These are phyloP conservation scores for Podospora appendiculata DNA, from an alignment of 495 filamentous ascomycete species.

Conservation along the genomic window DNA sequence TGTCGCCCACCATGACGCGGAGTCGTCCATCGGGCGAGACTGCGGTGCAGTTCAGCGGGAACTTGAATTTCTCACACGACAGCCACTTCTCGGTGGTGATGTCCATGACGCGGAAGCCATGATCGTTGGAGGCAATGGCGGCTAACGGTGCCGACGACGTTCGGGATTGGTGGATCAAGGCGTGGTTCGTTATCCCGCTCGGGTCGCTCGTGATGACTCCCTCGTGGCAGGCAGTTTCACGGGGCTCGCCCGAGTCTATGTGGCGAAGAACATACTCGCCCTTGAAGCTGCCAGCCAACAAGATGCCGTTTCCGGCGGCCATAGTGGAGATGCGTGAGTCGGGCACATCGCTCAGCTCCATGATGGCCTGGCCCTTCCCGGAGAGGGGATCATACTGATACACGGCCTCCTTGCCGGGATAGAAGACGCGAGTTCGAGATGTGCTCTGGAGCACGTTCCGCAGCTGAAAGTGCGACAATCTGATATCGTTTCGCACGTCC, in stretches of 20 bases:
- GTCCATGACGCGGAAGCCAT: conserved; percentile 67
- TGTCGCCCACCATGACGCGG: conserved; percentile 62
- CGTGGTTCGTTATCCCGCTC: conserved; percentile 83
- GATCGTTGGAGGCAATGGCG: conserved; percentile 81
- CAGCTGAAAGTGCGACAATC: conserved; percentile 79
- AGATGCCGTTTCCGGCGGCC: conserved; percentile 54
- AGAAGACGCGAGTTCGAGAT: conserved; percentile 69
- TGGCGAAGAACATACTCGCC: conserved; percentile 70
- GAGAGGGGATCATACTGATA: conserved; percentile 45
- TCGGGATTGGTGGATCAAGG: conserved; percentile 60
- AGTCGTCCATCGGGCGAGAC: conserved; percentile 73
- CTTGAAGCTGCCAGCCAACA: conserved; percentile 73
- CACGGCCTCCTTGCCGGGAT: conserved; percentile 56
- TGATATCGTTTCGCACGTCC: conserved; percentile 55
- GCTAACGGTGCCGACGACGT: conserved; percentile 54
- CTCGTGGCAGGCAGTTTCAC: conserved; percentile 37
- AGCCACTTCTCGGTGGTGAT: conserved; percentile 59
- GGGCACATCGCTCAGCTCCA: conserved; percentile 52
- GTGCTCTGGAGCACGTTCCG: conserved; percentile 72
- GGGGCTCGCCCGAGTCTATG: conserved; percentile 36
- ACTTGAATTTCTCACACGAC: conserved; percentile 50
- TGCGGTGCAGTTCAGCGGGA: conserved; percentile 77
- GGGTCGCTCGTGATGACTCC: conserved; percentile 58
- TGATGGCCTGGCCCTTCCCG: conserved; percentile 39
- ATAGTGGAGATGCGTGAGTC: conserved; percentile 61